A percentile compares a stretch with the other conserved stretches of the same genome.
These are phyloP conservation scores for Hypoxylon sp. DNA, from an alignment of 2,329 filamentous ascomycete genomes.

Conservation along the genomic window DNA sequence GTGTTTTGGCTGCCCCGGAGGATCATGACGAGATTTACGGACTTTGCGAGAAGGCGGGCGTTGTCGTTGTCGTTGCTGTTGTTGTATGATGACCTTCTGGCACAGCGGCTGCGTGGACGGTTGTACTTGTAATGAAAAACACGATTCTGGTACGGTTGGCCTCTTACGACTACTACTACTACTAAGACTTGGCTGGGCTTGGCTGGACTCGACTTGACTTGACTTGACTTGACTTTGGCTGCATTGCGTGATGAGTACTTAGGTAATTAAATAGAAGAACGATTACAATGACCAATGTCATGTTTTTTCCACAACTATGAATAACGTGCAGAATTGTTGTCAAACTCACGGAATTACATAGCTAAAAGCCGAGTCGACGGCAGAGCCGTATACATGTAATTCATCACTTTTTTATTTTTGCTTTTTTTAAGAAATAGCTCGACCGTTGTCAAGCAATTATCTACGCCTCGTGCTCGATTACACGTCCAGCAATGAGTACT, in stretches of 20 bases:
- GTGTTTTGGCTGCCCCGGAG: conserved; percentile 40
- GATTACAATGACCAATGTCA: conserved; percentile 2
- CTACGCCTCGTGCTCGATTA: conserved; percentile 1
- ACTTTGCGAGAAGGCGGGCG: conserved; percentile 30
- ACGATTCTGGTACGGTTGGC: conserved; percentile 4
- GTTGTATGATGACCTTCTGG: conserved; percentile 12
- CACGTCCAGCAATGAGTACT: neutral
- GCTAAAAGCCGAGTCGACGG: neutral
- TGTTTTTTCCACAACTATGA: neutral
- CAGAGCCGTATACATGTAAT: neutral
- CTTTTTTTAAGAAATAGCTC: conserved; percentile 3
- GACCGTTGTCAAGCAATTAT: neutral
- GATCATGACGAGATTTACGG: conserved; percentile 40
- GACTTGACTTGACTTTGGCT: conserved; percentile 5
- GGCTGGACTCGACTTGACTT: conserved; percentile 9
- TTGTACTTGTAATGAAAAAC: conserved; percentile 23
- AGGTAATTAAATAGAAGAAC: conserved; percentile 12
- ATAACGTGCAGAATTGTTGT: neutral
- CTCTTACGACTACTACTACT: conserved; percentile 7
- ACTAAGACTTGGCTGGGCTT: conserved; percentile 17
- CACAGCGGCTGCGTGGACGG: conserved; percentile 17
- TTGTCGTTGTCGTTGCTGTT: conserved; percentile 8
- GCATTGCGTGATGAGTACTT: conserved; percentile 16
- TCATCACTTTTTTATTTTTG: conserved; percentile 13
- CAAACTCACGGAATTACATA: too few relatives aligned